Conservation (phyloP, 345 rosid genomes). For the Bretschneidera sinensis region DNA sequence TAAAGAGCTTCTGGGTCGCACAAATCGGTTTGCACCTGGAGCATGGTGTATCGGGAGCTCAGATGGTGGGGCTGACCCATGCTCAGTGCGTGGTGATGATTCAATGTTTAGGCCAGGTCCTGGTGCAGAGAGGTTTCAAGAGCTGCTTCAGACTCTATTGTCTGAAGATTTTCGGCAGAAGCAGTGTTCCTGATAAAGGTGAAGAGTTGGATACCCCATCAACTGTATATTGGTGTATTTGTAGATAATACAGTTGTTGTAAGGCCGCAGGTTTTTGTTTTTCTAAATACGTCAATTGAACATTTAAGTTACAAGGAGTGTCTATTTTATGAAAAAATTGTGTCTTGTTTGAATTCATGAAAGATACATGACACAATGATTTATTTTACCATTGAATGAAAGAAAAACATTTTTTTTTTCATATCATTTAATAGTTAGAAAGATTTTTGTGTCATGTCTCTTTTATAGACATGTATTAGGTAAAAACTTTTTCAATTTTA, state of each 20-base stretch:
- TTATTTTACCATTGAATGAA: no score
- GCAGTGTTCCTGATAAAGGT: slow-evolving; percentile 45
- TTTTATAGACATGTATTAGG: no score
- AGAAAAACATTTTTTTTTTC: no score
- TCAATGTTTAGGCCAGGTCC: slow-evolving; percentile 71
- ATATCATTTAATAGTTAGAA: no score
- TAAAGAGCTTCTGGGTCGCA: slow-evolving; percentile 61
- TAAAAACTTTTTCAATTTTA: no score
- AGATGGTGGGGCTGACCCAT: slow-evolving; percentile 52
- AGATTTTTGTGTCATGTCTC: no score
- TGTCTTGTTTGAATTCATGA: no score
- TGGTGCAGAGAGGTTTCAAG: slow-evolving; percentile 59
- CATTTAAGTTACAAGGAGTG: no score
- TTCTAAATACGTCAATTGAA: no score
- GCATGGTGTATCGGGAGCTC: slow-evolving; percentile 82
- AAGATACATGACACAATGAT: no score
- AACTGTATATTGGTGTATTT: slow-evolving; percentile 33
- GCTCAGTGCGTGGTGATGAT: slow-evolving; percentile 52
- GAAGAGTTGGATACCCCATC: slow-evolving; percentile 16
- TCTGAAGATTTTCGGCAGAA: slow-evolving; percentile 55
- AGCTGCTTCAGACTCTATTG: slow-evolving; percentile 44
- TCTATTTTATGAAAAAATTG: no score
- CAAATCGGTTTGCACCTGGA: slow-evolving; percentile 57
- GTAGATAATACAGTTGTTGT: slow-evolving; percentile 12
- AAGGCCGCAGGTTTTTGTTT: neutral